phyloP scores from a whole-genome alignment of 169 alveolate genomes.

The Eimeria praecox region DNA sequence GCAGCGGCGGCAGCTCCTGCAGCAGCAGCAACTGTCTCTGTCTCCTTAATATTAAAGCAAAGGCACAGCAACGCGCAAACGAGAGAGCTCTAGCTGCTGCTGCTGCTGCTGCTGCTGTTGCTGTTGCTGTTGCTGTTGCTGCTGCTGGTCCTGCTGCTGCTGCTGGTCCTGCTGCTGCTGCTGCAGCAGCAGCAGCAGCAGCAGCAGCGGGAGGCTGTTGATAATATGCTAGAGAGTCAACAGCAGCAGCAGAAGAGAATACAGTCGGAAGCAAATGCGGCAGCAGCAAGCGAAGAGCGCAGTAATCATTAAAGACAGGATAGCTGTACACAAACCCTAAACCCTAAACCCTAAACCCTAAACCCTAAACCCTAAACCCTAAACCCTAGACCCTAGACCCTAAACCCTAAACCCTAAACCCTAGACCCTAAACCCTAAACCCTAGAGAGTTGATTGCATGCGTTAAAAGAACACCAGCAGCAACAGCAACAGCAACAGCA shows the following conservation, averaged over 20 bases:
- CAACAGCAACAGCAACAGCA: no score
- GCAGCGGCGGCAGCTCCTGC: constrained; percentile 60
- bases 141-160: constrained; percentile 23
- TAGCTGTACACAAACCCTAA: constrained; percentile 3
- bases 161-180: constrained; percentile 17
- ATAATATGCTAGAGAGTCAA: constrained; percentile 19
- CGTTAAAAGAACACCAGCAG: no score
- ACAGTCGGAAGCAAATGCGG: constrained; percentile 26
- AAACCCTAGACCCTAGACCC: no score
- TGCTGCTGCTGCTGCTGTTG: not conserved
- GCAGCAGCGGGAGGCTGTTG: not conserved
- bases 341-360: not conserved
- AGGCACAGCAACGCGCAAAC: constrained; percentile 62
- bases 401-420: no score
- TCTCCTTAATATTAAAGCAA: constrained; percentile 50
- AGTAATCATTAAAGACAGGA: not conserved
- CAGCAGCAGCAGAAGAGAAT: constrained; percentile 3
- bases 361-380: not conserved
- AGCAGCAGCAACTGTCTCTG: constrained; percentile 21
- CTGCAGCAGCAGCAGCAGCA: constrained; percentile 2
- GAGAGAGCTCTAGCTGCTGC: not conserved
- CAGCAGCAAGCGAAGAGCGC: not conserved
- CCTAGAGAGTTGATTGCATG: no score
- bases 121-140: constrained; percentile 25
- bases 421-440: no score